These are phyloP conservation scores for Calocybe cyanea DNA, from an alignment of 768 basidiomycete genomes.

Conservation along the genomic window DNA sequence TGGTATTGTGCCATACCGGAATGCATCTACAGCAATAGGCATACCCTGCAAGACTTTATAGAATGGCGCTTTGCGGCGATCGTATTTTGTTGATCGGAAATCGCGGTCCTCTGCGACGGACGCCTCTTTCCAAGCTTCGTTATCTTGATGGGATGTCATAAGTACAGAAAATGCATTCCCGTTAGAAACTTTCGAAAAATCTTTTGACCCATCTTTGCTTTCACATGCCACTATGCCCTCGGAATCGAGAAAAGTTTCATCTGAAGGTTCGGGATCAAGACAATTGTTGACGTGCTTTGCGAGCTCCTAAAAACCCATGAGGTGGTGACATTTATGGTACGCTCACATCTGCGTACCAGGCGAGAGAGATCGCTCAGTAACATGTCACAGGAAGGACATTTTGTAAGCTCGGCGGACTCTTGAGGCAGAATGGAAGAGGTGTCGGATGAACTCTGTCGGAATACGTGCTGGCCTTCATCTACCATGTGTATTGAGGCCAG, in stretches of 20 bases:
- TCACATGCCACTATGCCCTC: not conserved
- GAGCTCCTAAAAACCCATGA: not conserved
- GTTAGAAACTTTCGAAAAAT: not conserved
- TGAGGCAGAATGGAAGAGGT: not conserved
- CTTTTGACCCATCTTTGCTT: slow-evolving; percentile 15
- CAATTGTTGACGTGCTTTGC: slow-evolving; percentile 53
- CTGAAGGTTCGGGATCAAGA: slow-evolving; percentile 27
- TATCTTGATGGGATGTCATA: slow-evolving; percentile 84
- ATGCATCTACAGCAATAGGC: slow-evolving; percentile 98
- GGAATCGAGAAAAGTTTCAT: not conserved
- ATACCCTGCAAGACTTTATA: slow-evolving; percentile 96
- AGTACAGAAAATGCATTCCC: slow-evolving; percentile 70
- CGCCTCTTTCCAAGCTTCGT: slow-evolving; percentile 83
- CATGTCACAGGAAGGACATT: slow-evolving; percentile 28
- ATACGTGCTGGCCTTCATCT: slow-evolving; percentile 23
- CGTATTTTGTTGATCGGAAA: slow-evolving; percentile 40
- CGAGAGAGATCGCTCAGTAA: slow-evolving; percentile 12
- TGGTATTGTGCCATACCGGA: slow-evolving; percentile 90
- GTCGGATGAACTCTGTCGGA: slow-evolving; percentile 17
- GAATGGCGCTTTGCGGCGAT: slow-evolving; percentile 81
- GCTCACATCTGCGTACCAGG: slow-evolving; percentile 11
- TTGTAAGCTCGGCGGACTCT: slow-evolving; percentile 9
- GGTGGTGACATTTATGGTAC: too few relatives aligned
- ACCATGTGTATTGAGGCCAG: slow-evolving; percentile 12
- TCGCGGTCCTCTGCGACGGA: slow-evolving; percentile 45